Evolutionary conservation across 2,329 filamentous ascomycete species (phyloP), one percentile per base, ranked within the genome.

Genomic region (Alternaria sp.): DNA sequence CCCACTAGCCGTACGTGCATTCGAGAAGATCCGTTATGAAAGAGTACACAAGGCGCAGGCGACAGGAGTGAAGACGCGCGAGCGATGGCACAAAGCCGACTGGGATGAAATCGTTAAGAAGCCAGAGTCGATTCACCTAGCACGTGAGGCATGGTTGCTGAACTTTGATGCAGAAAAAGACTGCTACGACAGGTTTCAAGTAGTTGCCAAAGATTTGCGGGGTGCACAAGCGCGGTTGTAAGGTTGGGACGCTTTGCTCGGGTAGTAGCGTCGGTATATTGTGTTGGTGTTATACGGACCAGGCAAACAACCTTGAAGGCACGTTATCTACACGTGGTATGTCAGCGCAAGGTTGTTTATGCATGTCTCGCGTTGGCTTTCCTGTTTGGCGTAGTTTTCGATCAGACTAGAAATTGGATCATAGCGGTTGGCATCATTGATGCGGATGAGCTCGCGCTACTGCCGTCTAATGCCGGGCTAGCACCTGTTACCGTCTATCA

Each of bases 21-120:
- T 78, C 58, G 75, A 76, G 40, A 72, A 74, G 30, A 70, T 80
- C 5, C 62, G 72, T n/a, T 74, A 73, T 36, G 67, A 70, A 43
- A 69, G 74, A 30, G 74, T 74, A 3, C 67, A 72, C 46, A 64
- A 66, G 54, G 73, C 73, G 40, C 71, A 76, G 57, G 66, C 70
- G 18, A 73, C 64, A 12, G 71, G 72, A 9, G 66, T 74, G 14
- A 73, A 72, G 60, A 74, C 69, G 4, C 65, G 74, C 28, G 73
- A 77, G 45, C 68, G 64, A 50, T 74, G 68, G 68, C 71, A 76
- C 57, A 71, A 74, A 41, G 69, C 73, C 4, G 70, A 77, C 49
- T 76, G 73, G 70, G 65, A 73, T 38, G 59, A 66, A 22, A 67
- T 74, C 40, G 54, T 45, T 18, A 68, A 70, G 54, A 69, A 65